These are phyloP conservation scores for Andalucia godoyi DNA, from an alignment of 78 protist species.

Conservation along the genomic window DNA sequence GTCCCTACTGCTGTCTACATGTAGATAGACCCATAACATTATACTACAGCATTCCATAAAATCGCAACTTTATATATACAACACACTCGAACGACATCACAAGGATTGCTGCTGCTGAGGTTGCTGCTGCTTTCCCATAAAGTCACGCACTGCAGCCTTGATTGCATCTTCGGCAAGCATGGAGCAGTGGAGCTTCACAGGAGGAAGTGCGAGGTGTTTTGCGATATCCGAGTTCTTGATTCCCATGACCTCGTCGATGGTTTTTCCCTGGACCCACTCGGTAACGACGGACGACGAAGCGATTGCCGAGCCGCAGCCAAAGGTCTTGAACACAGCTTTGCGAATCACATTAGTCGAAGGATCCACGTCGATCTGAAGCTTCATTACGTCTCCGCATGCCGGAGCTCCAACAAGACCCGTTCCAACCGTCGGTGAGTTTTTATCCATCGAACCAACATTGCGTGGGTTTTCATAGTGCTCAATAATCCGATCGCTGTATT, in stretches of 20 bases:
- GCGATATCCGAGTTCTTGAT: constrained; percentile 86
- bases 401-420: constrained; percentile 86
- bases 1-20: too few species aligned
- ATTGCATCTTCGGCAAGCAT: constrained; percentile 95
- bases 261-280: constrained; percentile 78
- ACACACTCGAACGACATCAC: too few species aligned
- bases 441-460: constrained; percentile 87
- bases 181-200: constrained; percentile 94
- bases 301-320: constrained; percentile 97
- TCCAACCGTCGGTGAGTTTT: constrained; percentile 67
- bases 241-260: constrained; percentile 59
- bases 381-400: constrained; percentile 95
- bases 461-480: constrained; percentile 93
- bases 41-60: too few species aligned
- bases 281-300: constrained; percentile 68
- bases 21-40: too few species aligned
- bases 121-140: constrained; percentile 45
- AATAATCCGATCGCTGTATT: constrained; percentile 59
- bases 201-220: constrained; percentile 82
- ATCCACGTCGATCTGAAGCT: constrained; percentile 52
- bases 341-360: constrained; percentile 7
- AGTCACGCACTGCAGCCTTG: constrained; percentile 78
- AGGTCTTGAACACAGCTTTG: constrained; percentile 83
- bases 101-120: too few species aligned
- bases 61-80: too few species aligned